phyloP scores from a whole-genome alignment of 768 basidiomycete species.

The Phylloporus sp. region DNA sequence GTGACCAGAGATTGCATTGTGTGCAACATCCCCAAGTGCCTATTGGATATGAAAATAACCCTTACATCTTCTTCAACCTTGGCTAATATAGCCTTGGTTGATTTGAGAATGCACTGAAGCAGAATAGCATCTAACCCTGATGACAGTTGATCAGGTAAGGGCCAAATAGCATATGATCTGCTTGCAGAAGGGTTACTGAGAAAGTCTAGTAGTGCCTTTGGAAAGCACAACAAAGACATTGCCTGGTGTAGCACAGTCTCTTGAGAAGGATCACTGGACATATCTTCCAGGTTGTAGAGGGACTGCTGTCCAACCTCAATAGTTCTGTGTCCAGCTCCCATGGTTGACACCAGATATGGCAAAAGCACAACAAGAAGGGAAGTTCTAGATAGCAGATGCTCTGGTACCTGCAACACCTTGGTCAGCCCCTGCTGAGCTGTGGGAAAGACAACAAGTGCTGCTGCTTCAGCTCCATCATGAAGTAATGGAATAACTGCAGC shows the following conservation, averaged over 20 bases:
- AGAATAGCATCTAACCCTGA: slow-evolving; percentile 40
- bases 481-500: slow-evolving; percentile 45
- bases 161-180: slow-evolving; percentile 51
- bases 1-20: slow-evolving; percentile 47
- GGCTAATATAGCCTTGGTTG: slow-evolving; percentile 39
- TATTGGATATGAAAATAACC: slow-evolving; percentile 65
- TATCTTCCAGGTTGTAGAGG: background rate
- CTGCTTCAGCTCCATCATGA: slow-evolving; percentile 47
- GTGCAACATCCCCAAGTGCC: slow-evolving; percentile 47
- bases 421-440: slow-evolving; percentile 33
- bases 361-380: slow-evolving; percentile 26
- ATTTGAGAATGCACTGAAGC: slow-evolving; percentile 43
- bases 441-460: slow-evolving; percentile 56
- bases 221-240: slow-evolving; percentile 42
- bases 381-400: slow-evolving; percentile 12
- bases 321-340: slow-evolving; percentile 12
- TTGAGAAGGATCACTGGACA: slow-evolving; percentile 1
- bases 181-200: slow-evolving; percentile 32
- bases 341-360: slow-evolving; percentile 22
- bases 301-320: slow-evolving; percentile 10
- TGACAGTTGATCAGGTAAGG: slow-evolving; percentile 25
- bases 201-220: slow-evolving; percentile 44
- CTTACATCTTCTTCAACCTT: slow-evolving; percentile 39
- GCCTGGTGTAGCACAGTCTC: slow-evolving; percentile 22
- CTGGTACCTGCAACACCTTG: slow-evolving; percentile 41